Evolutionary conservation across 2,329 filamentous ascomycete genomes (phyloP).

Genomic region (Colletotrichum coccodes): DNA sequence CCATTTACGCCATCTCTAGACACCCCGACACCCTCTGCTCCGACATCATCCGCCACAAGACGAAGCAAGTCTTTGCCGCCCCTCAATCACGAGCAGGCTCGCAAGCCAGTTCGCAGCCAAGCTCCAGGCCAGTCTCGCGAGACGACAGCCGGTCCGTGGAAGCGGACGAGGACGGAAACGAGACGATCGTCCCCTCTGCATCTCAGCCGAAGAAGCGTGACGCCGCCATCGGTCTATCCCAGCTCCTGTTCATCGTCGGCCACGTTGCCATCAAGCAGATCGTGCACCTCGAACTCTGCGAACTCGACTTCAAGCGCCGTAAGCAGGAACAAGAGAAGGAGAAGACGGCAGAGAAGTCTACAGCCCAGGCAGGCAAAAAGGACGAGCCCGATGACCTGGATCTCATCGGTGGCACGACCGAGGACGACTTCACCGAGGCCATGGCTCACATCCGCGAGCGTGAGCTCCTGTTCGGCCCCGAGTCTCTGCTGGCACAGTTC

Average conservation of each 20-base stretch:
- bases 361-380: conserved; percentile 42
- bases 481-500: conserved; percentile 88
- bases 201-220: conserved; percentile 67
- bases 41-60: conserved; percentile 88
- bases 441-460: conserved; percentile 86
- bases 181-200: conserved; percentile 37
- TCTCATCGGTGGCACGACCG: conserved; percentile 94
- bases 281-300: conserved; percentile 96
- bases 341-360: conserved; percentile 50
- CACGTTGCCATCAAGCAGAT: conserved; percentile 99
- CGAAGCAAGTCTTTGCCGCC: conserved; percentile 77
- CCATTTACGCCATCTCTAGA: conserved; percentile 93
- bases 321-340: conserved; percentile 90
- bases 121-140: conserved; percentile 44
- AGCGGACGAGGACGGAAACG: conserved; percentile 37
- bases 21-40: conserved; percentile 95
- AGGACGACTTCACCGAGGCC: conserved; percentile 90
- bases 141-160: conserved; percentile 30
- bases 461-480: conserved; percentile 83
- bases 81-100: conserved; percentile 43
- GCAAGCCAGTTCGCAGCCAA: conserved; percentile 53
- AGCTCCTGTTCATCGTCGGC: conserved; percentile 93
- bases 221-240: conserved; percentile 81
- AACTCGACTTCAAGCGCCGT: conserved; percentile 95
- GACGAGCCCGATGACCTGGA: conserved; percentile 88